Evolutionary conservation across 305 asterid species (phyloP).

Genomic region (Euphrasia arctica): DNA sequence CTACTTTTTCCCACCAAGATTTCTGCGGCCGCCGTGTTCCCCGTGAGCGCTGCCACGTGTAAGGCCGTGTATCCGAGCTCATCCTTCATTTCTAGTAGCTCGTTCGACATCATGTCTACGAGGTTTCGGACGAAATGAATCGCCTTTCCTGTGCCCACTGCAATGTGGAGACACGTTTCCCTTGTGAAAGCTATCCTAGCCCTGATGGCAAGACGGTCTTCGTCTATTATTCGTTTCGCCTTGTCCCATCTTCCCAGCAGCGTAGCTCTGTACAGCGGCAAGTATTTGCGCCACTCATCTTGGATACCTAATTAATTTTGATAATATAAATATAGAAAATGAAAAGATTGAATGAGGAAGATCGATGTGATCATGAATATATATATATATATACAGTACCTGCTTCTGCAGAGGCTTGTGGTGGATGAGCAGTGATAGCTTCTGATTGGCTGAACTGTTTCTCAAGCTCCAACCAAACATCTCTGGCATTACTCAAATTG

Average conservation of each 20-base stretch:
- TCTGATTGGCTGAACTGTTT: neutral
- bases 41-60: slow-evolving; percentile 38
- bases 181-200: neutral
- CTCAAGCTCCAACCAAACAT: neutral
- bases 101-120: too few relatives aligned
- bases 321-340: too few relatives aligned
- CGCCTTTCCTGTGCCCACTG: neutral
- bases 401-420: neutral
- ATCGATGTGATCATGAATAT: too few relatives aligned
- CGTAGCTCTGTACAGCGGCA: slow-evolving; percentile 6
- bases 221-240: slow-evolving; percentile 3
- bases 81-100: slow-evolving; percentile 18
- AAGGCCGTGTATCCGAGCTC: slow-evolving; percentile 34
- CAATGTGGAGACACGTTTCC: slow-evolving; percentile 4
- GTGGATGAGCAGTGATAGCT: neutral
- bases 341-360: neutral
- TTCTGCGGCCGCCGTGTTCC: slow-evolving; percentile 31
- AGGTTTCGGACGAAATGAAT: too few relatives aligned
- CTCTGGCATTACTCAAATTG: too few relatives aligned
- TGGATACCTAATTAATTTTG: neutral
- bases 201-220: neutral
- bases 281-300: neutral
- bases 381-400: too few relatives aligned
- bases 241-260: slow-evolving; percentile 17
- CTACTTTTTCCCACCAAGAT: slow-evolving; percentile 23